A percentile compares a stretch with the other conserved stretches of the same genome.
Evolutionary conservation across 306 rosid species (phyloP).

Genomic region (Prunus campanulata): DNA sequence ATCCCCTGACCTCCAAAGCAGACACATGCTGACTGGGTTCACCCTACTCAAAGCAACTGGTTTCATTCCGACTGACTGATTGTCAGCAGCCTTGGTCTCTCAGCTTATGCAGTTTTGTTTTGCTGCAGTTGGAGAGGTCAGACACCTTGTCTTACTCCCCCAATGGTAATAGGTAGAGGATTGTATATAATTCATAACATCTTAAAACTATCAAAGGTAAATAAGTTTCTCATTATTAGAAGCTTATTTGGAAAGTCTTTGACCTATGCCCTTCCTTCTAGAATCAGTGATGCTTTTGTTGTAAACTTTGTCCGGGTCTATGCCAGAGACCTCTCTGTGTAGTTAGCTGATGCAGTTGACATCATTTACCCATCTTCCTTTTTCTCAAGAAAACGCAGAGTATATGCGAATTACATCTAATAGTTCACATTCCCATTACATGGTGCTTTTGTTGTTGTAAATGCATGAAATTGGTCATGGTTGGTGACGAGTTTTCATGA

Average conservation of each 20-base stretch:
- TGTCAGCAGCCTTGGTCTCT: neutral
- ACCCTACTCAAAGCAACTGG: neutral
- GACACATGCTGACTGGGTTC: neutral
- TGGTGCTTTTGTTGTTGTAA: neutral
- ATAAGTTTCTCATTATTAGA: neutral
- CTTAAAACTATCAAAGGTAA: neutral
- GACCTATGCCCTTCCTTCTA: neutral
- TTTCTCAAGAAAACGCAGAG: neutral
- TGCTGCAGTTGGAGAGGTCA: neutral
- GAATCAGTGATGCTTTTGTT: neutral
- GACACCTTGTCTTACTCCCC: neutral
- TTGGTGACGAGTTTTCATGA: neutral
- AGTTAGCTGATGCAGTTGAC: neutral
- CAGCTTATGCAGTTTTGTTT: neutral
- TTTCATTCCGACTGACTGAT: neutral
- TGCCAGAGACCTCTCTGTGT: neutral
- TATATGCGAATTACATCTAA: neutral
- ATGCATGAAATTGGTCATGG: neutral
- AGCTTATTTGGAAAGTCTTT: neutral
- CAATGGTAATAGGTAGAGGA: neutral
- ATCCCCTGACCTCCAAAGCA: neutral
- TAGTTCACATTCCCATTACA: neutral
- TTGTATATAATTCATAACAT: neutral
- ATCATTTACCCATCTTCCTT: neutral
- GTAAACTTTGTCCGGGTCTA: neutral